Conservation (phyloP, 2,329 filamentous ascomycete genomes). For the Epichloe bromicola region DNA sequence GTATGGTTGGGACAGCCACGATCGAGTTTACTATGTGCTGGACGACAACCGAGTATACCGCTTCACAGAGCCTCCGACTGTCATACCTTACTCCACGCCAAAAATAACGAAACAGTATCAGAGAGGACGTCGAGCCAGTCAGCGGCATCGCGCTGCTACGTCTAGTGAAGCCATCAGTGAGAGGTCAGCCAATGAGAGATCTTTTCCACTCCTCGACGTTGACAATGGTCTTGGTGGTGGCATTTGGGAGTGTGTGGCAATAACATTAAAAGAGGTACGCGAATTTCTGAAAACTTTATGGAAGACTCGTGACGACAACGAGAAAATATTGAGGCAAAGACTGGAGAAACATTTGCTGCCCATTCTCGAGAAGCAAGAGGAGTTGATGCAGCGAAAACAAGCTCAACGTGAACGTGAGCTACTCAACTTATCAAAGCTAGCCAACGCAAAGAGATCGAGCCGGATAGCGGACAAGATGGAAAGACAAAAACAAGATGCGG, state of each 20-base stretch:
- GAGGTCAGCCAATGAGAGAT: constrained; percentile 15
- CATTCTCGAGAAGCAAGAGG: constrained; percentile 65
- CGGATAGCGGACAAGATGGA: constrained; percentile 74
- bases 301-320: constrained; percentile 70
- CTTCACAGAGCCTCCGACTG: constrained; percentile 57
- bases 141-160: constrained; percentile 50
- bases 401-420: constrained; percentile 62
- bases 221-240: constrained; percentile 57
- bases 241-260: constrained; percentile 84
- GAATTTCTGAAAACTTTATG: constrained; percentile 57
- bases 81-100: constrained; percentile 50
- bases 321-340: constrained; percentile 61
- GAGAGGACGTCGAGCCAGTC: constrained; percentile 52
- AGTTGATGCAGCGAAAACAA: constrained; percentile 60
- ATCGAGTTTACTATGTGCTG: constrained; percentile 77
- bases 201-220: constrained; percentile 11
- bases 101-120: constrained; percentile 42
- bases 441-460: constrained; percentile 88
- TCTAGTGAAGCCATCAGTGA: constrained; percentile 14
- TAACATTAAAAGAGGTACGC: constrained; percentile 67
- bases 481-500: constrained; percentile 60
- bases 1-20: constrained; percentile 77
- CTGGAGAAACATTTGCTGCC: constrained; percentile 71
- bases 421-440: constrained; percentile 70
- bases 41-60: constrained; percentile 93